phyloP scores from a whole-genome alignment of 192 early-diverging fungal genomes.

The Coemansia guatemalensis region DNA sequence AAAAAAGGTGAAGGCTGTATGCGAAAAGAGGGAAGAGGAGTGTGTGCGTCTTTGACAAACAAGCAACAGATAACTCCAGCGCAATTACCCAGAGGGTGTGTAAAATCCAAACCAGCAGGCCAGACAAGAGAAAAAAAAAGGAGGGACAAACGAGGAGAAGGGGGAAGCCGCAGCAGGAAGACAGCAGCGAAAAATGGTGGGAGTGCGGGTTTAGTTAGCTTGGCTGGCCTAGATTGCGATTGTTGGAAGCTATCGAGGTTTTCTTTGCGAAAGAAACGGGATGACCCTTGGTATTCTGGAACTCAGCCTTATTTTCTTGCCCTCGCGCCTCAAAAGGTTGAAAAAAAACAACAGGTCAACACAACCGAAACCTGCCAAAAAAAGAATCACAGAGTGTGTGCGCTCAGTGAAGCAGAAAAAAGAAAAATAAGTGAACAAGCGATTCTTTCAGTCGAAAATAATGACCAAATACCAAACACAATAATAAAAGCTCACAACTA shows the following conservation, averaged over 20 bases:
- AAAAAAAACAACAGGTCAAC: constrained; percentile 7
- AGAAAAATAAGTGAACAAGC: constrained; percentile 2
- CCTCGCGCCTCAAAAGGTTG: constrained; percentile 1
- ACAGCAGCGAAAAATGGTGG: neutral
- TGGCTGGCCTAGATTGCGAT: constrained; percentile 10
- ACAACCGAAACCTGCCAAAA: constrained; percentile 3
- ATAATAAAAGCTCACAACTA: neutral
- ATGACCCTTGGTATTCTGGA: constrained; percentile 14
- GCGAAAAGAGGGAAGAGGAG: neutral
- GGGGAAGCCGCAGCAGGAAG: neutral
- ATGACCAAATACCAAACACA: neutral
- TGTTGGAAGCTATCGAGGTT: neutral
- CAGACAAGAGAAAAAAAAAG: neutral
- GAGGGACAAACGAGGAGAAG: neutral
- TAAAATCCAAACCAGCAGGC: neutral
- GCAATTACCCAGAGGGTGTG: constrained; percentile 3
- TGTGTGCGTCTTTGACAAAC: constrained; percentile 1
- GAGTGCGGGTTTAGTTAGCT: neutral
- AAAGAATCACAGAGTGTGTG: neutral
- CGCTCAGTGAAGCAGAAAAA: neutral
- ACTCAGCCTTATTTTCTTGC: neutral
- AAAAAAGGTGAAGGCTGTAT: neutral
- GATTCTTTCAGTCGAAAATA: neutral
- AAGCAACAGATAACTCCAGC: constrained; percentile 2
- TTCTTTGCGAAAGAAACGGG: neutral